These are phyloP conservation scores for Phytophthora parvispora DNA, from an alignment of 352 stramenopile species.

Conservation along the genomic window DNA sequence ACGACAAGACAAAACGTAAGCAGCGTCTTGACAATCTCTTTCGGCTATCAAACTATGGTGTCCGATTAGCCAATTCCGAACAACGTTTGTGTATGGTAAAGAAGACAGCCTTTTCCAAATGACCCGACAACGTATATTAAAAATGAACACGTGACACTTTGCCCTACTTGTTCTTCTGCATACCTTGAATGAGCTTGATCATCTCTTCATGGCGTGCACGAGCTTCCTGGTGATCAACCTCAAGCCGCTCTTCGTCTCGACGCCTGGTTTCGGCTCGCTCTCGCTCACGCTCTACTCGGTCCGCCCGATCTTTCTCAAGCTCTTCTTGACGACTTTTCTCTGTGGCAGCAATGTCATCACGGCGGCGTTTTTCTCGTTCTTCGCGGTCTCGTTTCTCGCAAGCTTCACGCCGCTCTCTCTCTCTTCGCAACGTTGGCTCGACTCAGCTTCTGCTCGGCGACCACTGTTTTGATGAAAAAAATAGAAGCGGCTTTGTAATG, in stretches of 20 bases:
- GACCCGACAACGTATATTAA: too few species aligned
- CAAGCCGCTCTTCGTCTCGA: background rate
- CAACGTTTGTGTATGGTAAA: background rate
- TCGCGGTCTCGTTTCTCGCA: too few species aligned
- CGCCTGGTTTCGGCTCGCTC: background rate
- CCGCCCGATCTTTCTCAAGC: too few species aligned
- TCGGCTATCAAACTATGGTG: background rate
- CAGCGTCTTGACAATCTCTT: background rate
- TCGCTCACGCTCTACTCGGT: too few species aligned
- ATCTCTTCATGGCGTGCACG: background rate
- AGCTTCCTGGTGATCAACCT: background rate
- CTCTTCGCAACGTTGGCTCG: background rate
- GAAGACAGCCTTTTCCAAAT: background rate
- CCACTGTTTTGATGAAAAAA: background rate
- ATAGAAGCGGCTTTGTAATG: background rate
- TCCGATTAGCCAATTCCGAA: background rate
- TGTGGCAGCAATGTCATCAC: background rate
- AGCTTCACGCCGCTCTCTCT: background rate
- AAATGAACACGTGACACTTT: too few species aligned
- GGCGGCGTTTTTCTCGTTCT: background rate
- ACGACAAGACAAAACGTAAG: background rate
- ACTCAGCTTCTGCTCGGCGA: background rate
- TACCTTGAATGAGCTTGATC: too few species aligned
- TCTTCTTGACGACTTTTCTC: background rate
- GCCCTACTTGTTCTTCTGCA: too few species aligned